Evolutionary conservation across 768 basidiomycete species (phyloP).

Genomic region (Russula olivacea): DNA sequence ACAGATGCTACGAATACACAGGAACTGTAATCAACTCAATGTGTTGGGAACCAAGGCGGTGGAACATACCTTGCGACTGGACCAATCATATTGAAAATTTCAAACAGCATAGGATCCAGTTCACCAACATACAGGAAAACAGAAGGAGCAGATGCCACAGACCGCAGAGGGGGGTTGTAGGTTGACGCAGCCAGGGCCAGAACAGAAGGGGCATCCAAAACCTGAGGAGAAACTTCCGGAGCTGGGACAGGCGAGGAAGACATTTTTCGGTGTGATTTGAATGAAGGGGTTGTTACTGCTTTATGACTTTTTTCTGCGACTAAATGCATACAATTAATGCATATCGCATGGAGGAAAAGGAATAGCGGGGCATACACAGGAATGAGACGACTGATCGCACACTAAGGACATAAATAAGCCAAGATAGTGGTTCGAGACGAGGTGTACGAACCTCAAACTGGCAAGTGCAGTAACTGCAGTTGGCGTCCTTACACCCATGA

Average conservation of each 20-base stretch:
- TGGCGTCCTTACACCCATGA: too few species aligned
- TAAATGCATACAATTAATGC: constrained; percentile 22
- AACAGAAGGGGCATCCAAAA: constrained; percentile 43
- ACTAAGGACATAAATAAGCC: too few species aligned
- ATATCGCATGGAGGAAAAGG: constrained; percentile 16
- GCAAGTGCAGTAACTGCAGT: too few species aligned
- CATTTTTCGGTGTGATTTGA: constrained; percentile 37
- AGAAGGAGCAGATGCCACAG: constrained; percentile 64
- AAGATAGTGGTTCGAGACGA: too few species aligned
- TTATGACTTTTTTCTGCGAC: constrained; percentile 70
- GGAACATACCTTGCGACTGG: constrained; percentile 85
- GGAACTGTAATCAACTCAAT: constrained; percentile 6
- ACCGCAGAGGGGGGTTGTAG: constrained; percentile 47
- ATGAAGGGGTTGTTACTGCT: constrained; percentile 82
- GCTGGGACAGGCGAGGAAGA: constrained; percentile 34
- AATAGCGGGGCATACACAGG: constrained; percentile 48
- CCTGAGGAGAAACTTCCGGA: constrained; percentile 30
- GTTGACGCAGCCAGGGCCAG: constrained; percentile 50
- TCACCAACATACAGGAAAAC: constrained; percentile 98
- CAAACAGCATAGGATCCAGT: constrained; percentile 98
- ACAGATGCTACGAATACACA: constrained; percentile 63
- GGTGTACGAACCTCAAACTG: too few species aligned
- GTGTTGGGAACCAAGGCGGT: constrained; percentile 4
- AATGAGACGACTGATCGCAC: constrained; percentile 69
- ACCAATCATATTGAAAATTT: constrained; percentile 99